Conservation (phyloP, 371 early-diverging fungal species). For the Circinella umbellata region DNA sequence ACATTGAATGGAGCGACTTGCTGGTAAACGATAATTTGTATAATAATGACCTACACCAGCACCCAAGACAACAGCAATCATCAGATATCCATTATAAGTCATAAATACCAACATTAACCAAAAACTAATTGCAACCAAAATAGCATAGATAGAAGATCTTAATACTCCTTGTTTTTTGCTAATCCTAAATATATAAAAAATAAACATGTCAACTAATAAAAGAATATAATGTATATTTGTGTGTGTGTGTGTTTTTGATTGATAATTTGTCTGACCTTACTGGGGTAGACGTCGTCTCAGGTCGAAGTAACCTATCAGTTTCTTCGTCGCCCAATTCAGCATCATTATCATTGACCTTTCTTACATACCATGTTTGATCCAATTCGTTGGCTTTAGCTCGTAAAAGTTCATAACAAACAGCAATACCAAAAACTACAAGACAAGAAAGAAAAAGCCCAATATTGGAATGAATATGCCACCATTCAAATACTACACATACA, state of each 20-base stretch:
- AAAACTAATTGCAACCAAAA: slow-evolving; percentile 73
- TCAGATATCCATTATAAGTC: slow-evolving; percentile 85
- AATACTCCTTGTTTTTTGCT: slow-evolving; percentile 50
- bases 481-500: slow-evolving; percentile 77
- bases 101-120: slow-evolving; percentile 88
- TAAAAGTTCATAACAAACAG: slow-evolving; percentile 66
- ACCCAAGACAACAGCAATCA: slow-evolving; percentile 71
- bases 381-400: slow-evolving; percentile 55
- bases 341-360: not conserved
- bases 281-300: not conserved
- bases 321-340: not conserved
- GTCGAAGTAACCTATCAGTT: not conserved
- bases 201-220: no score
- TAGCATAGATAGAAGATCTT: slow-evolving; percentile 67
- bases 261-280: not conserved
- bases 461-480: slow-evolving; percentile 71
- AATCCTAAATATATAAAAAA: slow-evolving; percentile 22
- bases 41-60: slow-evolving; percentile 78
- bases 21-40: slow-evolving; percentile 37
- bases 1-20: slow-evolving; percentile 45
- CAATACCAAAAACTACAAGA: slow-evolving; percentile 58
- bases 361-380: slow-evolving; percentile 45
- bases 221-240: no score
- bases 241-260: no score
- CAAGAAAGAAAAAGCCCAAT: slow-evolving; percentile 60